Base-by-base conservation (phyloP, 164 flowering plant species). In the Stephania cephalantha region DNA sequence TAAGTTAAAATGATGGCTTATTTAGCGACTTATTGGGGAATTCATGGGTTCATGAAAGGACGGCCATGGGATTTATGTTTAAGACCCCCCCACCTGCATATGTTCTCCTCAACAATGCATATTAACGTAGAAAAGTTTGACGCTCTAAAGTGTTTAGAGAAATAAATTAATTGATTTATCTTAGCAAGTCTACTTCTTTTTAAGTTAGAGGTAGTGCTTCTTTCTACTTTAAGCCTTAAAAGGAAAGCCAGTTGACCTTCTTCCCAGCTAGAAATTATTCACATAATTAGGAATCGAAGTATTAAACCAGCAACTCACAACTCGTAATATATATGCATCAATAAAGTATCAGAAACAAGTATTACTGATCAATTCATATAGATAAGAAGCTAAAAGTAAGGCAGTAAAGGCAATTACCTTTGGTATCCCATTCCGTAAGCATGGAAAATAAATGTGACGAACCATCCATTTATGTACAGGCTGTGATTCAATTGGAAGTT, bases 391-490 rank as follows among this genome's bases (percentile, higher is more conserved):
- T 65, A 65, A 22, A 65, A 2, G 35, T 6, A n/a, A 65, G 15
- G 64, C 64, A 0, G 18, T 58, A 65, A 35, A 9, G 11, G 30
- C 31, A 65, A 29, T 68, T 52, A 95, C 99, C 98, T 87, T 92
- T 12, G 97, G 90, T 71, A 94, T 82, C 71, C 95, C 94, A 81
- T 87, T 79, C 58, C 94, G 81, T 74, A 94, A 71, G 82, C 95
- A 92, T 53, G 99, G 99, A 75, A 92, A 88, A 79, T 96, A 95
- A 30, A 92, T 74, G 75, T 96, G 99, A 9, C 98, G 97, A 78
- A 92, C 90, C 91, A 96, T 92, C 99, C 99, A 96, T 81, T 93
- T 94, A 78, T 96, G 99, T 76, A 96, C 99, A 75, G 99, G 99
- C 99, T 96, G 91, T n/a, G 74, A 77, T 29, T 58, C 76, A 81